Evolutionary conservation across 176 grass and related monocot species (phyloP), one percentile per base, ranked within the genome.

Genomic region (Thalia dealbata): DNA sequence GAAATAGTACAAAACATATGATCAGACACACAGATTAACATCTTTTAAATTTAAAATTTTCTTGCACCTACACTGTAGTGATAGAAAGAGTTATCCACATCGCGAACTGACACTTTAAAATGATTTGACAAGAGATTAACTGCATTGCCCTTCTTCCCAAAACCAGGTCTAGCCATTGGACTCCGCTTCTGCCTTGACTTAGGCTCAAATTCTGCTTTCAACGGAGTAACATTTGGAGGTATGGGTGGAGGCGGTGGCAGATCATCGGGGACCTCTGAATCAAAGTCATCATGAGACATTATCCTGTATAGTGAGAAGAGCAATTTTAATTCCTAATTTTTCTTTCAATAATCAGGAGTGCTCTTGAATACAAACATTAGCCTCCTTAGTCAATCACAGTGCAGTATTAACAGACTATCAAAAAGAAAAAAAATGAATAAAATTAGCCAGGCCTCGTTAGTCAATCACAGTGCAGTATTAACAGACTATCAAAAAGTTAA

Each of bases 11-110:
- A 61, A 11, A 73, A 9, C 11, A 67, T 22, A 14, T 32, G 42
- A n/a, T 23, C 0, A 12, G 64, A 15, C 42, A 44, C 42, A 3
- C 42, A 4, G 42, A 3, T 4, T 44, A 44, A 9, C 42, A n/a
- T n/a, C n/a, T n/a, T n/a, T n/a, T n/a, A n/a, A n/a, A n/a, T 4
- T 1, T 38, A 38, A 38, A 4, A 38, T 38, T 38, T 8, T 0
- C 51, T n/a, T 46, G 78, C 32, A 35, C 84, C 2, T 59, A 96
- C 92, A 43, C 82, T 91, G 11, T 96, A 96, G 48, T 96, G 92
- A 46, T 89, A 64, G 26, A 96, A 96, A 24, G 27, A 81, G 3
- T 96, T 85, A 1, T 82, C 85, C 10, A 71, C 69, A 0, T 67
- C 67, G 66, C 64, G 75, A 9, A 96, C 52, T 22, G 81, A 80